Evolutionary conservation across 1,284 basidiomycete genomes (phyloP).

Genomic region (Cystobasidium pallidum): DNA sequence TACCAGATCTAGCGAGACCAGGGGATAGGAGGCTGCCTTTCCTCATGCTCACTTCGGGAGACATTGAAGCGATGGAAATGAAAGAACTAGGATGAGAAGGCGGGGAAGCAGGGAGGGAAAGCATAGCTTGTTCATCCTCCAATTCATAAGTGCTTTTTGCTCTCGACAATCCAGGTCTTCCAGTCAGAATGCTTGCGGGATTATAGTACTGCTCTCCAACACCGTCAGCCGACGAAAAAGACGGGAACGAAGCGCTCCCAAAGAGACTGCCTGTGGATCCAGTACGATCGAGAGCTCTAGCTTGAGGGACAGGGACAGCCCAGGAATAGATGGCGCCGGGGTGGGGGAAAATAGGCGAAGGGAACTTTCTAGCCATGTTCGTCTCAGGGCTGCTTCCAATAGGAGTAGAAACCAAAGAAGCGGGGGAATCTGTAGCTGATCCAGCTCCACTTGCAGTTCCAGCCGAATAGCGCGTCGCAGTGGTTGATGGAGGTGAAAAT

Average conservation of each 20-base stretch:
- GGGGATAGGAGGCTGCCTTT: neutral
- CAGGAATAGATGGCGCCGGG: neutral
- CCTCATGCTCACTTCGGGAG: slow-evolving; percentile 4
- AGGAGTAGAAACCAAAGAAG: slow-evolving; percentile 15
- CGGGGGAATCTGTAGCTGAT: slow-evolving; percentile 16
- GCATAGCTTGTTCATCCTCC: neutral
- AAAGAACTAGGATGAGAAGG: slow-evolving; percentile 27
- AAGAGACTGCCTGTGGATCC: neutral
- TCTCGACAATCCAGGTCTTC: neutral
- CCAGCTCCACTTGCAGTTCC: slow-evolving; percentile 2
- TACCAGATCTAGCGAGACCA: slow-evolving; percentile 16
- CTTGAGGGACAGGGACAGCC: neutral
- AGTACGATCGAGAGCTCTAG: slow-evolving; percentile 8
- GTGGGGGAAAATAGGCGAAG: slow-evolving; percentile 2
- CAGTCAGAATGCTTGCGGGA: neutral
- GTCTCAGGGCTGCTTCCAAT: slow-evolving; percentile 13
- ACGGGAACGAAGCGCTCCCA: neutral
- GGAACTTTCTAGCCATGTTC: neutral
- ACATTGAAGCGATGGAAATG: slow-evolving; percentile 7
- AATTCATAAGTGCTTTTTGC: neutral
- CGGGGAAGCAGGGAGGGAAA: slow-evolving; percentile 19
- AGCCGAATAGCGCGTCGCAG: neutral
- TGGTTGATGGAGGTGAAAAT: slow-evolving; percentile 10
- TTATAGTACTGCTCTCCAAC: neutral
- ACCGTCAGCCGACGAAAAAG: slow-evolving; percentile 7